Evolutionary conservation across 306 rosid species (phyloP).

Genomic region (Echinosophora koreensis): DNA sequence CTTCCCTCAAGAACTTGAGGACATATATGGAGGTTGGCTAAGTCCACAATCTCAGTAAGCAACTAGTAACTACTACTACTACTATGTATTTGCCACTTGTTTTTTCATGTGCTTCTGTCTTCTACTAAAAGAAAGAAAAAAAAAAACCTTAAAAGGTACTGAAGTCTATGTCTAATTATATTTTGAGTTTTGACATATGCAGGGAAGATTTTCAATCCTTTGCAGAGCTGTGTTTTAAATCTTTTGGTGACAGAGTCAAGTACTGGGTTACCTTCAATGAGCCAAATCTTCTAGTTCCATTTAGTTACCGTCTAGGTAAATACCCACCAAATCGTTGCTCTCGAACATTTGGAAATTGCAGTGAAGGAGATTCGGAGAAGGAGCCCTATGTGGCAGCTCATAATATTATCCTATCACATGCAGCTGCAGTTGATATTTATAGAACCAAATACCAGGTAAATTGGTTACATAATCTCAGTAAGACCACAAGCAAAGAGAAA

Average conservation of each 20-base stretch:
- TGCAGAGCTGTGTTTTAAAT: slow-evolving; percentile 57
- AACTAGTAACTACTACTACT: neutral
- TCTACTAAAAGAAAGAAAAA: neutral
- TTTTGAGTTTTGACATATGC: slow-evolving; percentile 37
- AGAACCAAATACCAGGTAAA: slow-evolving; percentile 74
- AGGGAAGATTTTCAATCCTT: slow-evolving; percentile 57
- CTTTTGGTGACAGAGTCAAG: slow-evolving; percentile 68
- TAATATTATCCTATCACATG: slow-evolving; percentile 72
- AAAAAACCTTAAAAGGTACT: neutral
- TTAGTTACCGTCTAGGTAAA: neutral
- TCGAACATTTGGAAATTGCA: slow-evolving; percentile 62
- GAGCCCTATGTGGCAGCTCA: slow-evolving; percentile 78
- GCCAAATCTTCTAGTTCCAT: slow-evolving; percentile 46
- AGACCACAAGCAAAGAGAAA: too few species aligned
- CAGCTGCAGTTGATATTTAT: slow-evolving; percentile 67
- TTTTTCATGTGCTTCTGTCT: too few species aligned
- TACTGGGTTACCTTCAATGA: slow-evolving; percentile 68
- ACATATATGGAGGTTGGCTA: slow-evolving; percentile 56
- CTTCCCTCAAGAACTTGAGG: slow-evolving; percentile 59
- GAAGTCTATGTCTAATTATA: neutral
- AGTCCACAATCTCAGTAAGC: slow-evolving; percentile 54
- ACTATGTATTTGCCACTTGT: too few species aligned
- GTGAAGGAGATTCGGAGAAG: slow-evolving; percentile 62
- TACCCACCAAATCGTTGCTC: slow-evolving; percentile 58
- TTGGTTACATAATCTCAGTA: too few species aligned